Base-by-base conservation (phyloP, 164 flowering plant species). In the Euptelea pleiosperma region DNA sequence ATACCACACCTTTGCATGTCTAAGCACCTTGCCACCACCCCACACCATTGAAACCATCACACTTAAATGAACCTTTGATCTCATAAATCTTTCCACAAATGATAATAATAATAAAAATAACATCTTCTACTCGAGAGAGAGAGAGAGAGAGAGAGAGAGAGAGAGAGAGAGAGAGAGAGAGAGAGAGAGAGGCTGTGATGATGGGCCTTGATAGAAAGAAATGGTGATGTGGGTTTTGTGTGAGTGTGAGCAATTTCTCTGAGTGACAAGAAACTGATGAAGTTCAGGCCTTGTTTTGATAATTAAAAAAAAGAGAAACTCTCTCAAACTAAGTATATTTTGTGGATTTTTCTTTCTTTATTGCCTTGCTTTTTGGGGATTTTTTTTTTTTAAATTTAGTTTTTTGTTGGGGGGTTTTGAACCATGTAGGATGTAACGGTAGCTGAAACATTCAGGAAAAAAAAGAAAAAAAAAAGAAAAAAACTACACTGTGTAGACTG, bases 1-100 rank as follows among this genome's bases (percentile, higher is more conserved):
- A 78, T 72, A 60, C 76, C 77, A 59, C 66, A 34, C 59, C 55
- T 43, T 34, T 48, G 44, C 54, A 54, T 51, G 48, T 33, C 18
- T n/a, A n/a, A n/a, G n/a, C n/a, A n/a, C n/a, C n/a, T n/a, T n/a
- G n/a, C n/a, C n/a, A n/a, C n/a, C n/a, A n/a, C n/a, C 22, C 28
- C 45, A 44, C 57, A 30, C 19, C 35, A 16, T 22, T 33, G 35
- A 50, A 25, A 33, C 24, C 62, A n/a, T 45, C 47, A 35, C 52
- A 41, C 65, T 36, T 30, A 65, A 36, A 58, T 58, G 53, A 3
- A 16, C n/a, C n/a, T n/a, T n/a, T n/a, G n/a, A n/a, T n/a, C n/a
- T n/a, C n/a, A n/a, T n/a, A n/a, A n/a, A n/a, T n/a, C n/a, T n/a
- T n/a, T n/a, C n/a, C n/a, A n/a, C n/a, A n/a, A n/a, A n/a, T n/a